Evolutionary conservation across 306 rosid species (phyloP), one percentile per base, ranked within the genome.

Genomic region (Quercus berberidifolia): DNA sequence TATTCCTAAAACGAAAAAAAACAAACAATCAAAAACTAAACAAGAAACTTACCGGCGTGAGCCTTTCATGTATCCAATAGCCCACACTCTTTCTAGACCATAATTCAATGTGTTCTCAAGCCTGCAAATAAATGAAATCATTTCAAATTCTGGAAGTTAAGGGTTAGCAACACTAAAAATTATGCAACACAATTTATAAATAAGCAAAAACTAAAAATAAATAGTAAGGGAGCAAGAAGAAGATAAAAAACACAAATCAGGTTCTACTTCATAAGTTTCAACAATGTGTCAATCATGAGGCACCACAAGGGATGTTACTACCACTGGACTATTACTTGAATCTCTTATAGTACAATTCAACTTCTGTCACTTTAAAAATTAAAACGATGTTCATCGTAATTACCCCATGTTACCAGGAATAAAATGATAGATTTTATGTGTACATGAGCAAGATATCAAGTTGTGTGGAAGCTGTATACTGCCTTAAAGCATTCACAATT

Each of bases 11-110:
- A 33, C 76, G 51, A 43, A 30, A 49, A 70, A 69, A 38, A 38
- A 7, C 0, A 38, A 38, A 6, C 11, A 41, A 41, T 8, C 46
- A 41, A 41, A 35, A 21, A 31, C 51, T 80, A 20, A 62, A 17
- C 52, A 65, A 78, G 69, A 26, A 31, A 80, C 94, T 91, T 76
- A 96, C 99, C 99, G 89, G 3, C 96, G 97, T 76, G 99, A 96
- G 82, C 99, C 83, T 88, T 89, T 96, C 90, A 96, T 79, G 90
- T 96, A 96, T 86, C 99, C 99, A 85, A 96, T 81, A 28, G 99
- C 97, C 99, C 99, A 96, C 86, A 96, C 99, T 89, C 99, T 91
- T 86, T 96, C 99, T 71, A 96, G 97, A 74, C 98, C 97, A 83
- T 96, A 96, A 75, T 96, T 96, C 81, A 96, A 78, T 64, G 99